Evolutionary conservation across 371 early-diverging fungal genomes (phyloP).

Genomic region (Mucor velutinosus): DNA sequence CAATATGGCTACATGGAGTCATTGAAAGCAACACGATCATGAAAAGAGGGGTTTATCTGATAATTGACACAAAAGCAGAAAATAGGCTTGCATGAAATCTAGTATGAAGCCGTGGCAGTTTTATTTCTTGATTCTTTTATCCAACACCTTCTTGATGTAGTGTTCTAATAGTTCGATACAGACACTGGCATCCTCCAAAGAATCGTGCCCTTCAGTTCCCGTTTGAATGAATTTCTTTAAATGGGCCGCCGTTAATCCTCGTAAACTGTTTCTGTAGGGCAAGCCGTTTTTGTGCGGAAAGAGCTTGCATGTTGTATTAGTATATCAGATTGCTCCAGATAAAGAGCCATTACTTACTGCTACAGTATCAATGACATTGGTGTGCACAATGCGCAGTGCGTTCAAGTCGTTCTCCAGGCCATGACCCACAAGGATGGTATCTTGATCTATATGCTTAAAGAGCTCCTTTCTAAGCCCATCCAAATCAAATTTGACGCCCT

Average conservation of each 20-base stretch:
- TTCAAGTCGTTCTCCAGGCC: constrained; percentile 57
- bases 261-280: constrained; percentile 46
- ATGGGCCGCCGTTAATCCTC: constrained; percentile 31
- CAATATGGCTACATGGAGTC: neutral
- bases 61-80: neutral
- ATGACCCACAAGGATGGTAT: constrained; percentile 51
- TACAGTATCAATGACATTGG: constrained; percentile 46
- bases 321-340: neutral
- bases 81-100: neutral
- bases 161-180: constrained; percentile 48
- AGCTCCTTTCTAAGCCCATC: constrained; percentile 41
- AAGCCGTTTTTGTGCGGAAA: constrained; percentile 50
- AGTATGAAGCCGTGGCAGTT: neutral
- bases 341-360: constrained; percentile 30
- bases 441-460: constrained; percentile 41
- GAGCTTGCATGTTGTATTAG: constrained; percentile 17
- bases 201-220: constrained; percentile 58
- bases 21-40: no score
- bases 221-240: constrained; percentile 55
- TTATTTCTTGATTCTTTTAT: neutral
- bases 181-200: constrained; percentile 59
- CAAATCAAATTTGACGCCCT: constrained; percentile 46
- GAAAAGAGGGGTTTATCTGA: no score
- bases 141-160: constrained; percentile 13
- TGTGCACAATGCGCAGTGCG: constrained; percentile 48